These are phyloP conservation scores for Malus hybrid DNA, from an alignment of 331 rosid species.

Conservation along the genomic window DNA sequence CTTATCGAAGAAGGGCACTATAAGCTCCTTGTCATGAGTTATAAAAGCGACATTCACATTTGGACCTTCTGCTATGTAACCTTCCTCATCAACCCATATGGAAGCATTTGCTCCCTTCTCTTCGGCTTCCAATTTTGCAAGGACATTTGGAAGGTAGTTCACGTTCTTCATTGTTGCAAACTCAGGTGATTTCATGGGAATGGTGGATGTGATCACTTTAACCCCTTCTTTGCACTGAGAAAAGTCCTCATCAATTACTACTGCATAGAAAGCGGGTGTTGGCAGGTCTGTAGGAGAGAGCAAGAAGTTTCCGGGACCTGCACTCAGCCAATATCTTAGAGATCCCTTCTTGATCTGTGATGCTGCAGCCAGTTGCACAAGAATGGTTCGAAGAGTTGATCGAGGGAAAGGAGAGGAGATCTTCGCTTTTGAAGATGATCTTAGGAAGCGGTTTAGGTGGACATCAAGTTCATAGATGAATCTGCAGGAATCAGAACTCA, in stretches of 20 bases:
- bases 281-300: conserved; percentile 50
- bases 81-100: conserved; percentile 84
- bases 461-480: conserved; percentile 74
- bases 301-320: conserved; percentile 84
- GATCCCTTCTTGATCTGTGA: conserved; percentile 65
- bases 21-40: conserved; percentile 67
- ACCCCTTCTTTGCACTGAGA: conserved; percentile 79
- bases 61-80: conserved; percentile 91
- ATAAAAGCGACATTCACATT: conserved; percentile 88
- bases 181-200: conserved; percentile 65
- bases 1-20: conserved; percentile 68
- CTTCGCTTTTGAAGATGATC: conserved; percentile 73
- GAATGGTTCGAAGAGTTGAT: conserved; percentile 67
- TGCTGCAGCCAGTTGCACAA: conserved; percentile 57
- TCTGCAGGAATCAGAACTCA: conserved; percentile 28
- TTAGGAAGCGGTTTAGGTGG: conserved; percentile 75
- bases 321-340: conserved; percentile 69
- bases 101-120: conserved; percentile 77
- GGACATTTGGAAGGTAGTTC: conserved; percentile 89
- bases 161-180: conserved; percentile 83
- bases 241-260: conserved; percentile 53
- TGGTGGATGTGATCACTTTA: conserved; percentile 56
- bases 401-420: conserved; percentile 51
- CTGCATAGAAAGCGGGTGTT: conserved; percentile 80
- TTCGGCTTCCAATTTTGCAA: conserved; percentile 77